These are phyloP conservation scores for Lolium rigidum DNA, from an alignment of 176 grass and related monocot species.

Conservation along the genomic window DNA sequence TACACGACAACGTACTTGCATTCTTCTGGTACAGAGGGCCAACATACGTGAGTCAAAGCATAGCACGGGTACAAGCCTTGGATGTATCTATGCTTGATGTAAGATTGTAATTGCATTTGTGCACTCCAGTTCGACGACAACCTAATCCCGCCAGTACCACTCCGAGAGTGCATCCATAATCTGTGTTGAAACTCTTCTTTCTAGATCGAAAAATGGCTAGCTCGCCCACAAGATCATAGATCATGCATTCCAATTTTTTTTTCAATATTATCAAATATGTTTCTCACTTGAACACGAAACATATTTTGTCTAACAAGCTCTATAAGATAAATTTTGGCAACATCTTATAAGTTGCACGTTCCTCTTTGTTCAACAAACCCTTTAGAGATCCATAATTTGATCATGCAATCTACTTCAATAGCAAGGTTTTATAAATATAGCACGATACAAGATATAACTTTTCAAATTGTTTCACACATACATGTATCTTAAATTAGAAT, in stretches of 20 bases:
- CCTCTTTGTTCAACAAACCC: conserved; percentile 52
- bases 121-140: not conserved
- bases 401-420: conserved; percentile 13
- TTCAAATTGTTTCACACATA: conserved; percentile 49
- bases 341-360: conserved; percentile 52
- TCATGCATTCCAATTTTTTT: conserved; percentile 47
- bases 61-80: conserved; percentile 37
- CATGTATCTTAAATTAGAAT: conserved; percentile 57
- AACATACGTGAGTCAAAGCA: conserved; percentile 34
- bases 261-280: conserved; percentile 35
- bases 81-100: conserved; percentile 6
- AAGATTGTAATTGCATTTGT: not conserved
- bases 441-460: conserved; percentile 54
- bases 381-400: conserved; percentile 54
- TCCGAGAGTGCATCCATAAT: conserved; percentile 6
- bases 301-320: conserved; percentile 50
- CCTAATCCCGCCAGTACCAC: not conserved
- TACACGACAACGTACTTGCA: conserved; percentile 44
- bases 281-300: conserved; percentile 40
- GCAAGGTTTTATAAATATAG: conserved; percentile 54
- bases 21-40: not conserved
- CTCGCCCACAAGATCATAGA: conserved; percentile 53
- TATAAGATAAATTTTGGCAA: conserved; percentile 48
- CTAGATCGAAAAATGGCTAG: conserved; percentile 36
- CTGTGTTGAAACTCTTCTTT: conserved; percentile 41